A percentile compares a stretch with the other conserved stretches of the same genome.
Evolutionary conservation across 1,139 yeast species (phyloP).

Genomic region (Magnusiomyces paraingens): DNA sequence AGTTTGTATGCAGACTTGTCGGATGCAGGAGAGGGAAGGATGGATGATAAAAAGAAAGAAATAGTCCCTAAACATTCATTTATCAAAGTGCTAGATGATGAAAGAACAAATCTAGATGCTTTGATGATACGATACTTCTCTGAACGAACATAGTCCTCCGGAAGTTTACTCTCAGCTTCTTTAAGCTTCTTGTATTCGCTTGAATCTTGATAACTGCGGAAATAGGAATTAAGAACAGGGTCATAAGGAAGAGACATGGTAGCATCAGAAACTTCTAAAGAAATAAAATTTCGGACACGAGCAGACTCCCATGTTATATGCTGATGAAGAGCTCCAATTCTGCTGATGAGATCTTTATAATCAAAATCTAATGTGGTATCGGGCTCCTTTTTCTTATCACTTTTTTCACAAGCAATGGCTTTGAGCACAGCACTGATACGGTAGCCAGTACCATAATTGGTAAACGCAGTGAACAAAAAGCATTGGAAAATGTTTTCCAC

Average conservation of each 20-base stretch:
- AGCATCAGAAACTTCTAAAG: constrained; percentile 20
- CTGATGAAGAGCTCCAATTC: constrained; percentile 24
- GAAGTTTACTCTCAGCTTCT: constrained; percentile 25
- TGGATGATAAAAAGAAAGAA: neutral
- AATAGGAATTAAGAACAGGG: constrained; percentile 17
- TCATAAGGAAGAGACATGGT: constrained; percentile 24
- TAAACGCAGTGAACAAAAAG: constrained; percentile 27
- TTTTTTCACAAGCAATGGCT: constrained; percentile 17
- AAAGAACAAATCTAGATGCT: constrained; percentile 2
- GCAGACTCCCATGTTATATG: constrained; percentile 28
- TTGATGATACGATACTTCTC: neutral
- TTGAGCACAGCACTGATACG: constrained; percentile 26
- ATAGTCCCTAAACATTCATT: constrained; percentile 1
- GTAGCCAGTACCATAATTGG: constrained; percentile 29
- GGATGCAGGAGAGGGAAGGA: neutral
- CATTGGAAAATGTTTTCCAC: constrained; percentile 23
- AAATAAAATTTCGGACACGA: constrained; percentile 15
- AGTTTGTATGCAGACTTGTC: constrained; percentile 13
- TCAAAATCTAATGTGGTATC: neutral
- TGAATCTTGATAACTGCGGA: constrained; percentile 20
- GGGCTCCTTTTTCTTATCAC: neutral
- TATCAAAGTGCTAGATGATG: neutral
- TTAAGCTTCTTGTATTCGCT: constrained; percentile 24
- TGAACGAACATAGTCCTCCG: constrained; percentile 11
- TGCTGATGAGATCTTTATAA: constrained; percentile 15